Evolutionary conservation across 2,329 filamentous ascomycete species (phyloP).

Genomic region (Magnaporthiopsis rhizophila): DNA sequence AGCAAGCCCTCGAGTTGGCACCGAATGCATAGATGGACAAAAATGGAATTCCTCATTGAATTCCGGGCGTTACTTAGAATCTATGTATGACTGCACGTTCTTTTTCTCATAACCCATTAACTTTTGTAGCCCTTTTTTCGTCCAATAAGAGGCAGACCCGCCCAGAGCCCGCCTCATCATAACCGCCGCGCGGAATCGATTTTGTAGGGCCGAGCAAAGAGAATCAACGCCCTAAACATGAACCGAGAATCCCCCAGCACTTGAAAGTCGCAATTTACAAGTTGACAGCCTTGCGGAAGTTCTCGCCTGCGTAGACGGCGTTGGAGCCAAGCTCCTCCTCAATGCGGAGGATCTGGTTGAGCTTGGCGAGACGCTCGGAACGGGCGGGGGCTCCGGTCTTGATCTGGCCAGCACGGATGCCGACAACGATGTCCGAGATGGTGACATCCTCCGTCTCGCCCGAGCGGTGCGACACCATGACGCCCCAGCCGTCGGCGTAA

Average conservation of each 20-base stretch:
- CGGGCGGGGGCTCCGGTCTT: constrained; percentile 96
- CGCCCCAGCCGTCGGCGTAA: constrained; percentile 90
- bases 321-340: constrained; percentile 96
- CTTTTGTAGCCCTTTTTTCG: not conserved
- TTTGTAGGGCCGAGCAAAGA: not conserved
- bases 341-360: constrained; percentile 99
- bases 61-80: not conserved
- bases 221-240: not conserved
- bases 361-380: constrained; percentile 97
- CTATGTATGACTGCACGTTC: constrained; percentile 4
- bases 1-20: not conserved
- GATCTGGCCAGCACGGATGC: constrained; percentile 95
- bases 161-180: not conserved
- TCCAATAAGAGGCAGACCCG: not conserved
- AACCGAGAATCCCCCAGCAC: not conserved
- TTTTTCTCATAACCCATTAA: constrained; percentile 7
- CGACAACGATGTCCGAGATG: constrained; percentile 95
- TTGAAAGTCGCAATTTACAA: constrained; percentile 48
- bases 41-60: not conserved
- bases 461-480: constrained; percentile 99
- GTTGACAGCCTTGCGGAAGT: constrained; percentile 88
- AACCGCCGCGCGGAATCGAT: not conserved
- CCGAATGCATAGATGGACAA: not conserved
- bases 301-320: constrained; percentile 83
- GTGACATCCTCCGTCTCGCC: constrained; percentile 99